Conservation (phyloP, 2,329 filamentous ascomycete genomes). For the Epichloe sibirici region DNA sequence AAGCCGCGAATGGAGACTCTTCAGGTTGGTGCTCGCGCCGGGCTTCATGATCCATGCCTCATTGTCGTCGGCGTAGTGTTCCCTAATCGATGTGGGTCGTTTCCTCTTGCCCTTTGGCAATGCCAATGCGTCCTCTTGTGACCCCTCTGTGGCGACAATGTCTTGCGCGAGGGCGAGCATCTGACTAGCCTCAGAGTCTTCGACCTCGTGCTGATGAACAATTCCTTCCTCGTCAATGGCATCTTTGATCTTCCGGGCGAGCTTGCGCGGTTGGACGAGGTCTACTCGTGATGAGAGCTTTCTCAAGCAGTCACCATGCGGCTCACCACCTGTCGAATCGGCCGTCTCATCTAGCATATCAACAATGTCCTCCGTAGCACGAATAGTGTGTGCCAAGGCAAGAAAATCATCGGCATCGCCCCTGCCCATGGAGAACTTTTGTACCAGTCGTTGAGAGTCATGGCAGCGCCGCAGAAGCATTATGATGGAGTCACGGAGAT, state of each 20-base stretch:
- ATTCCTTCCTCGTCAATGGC: slow-evolving; percentile 91
- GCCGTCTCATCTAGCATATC: slow-evolving; percentile 26
- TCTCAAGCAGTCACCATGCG: slow-evolving; percentile 24
- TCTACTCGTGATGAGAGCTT: slow-evolving; percentile 45
- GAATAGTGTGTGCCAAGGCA: slow-evolving; percentile 68
- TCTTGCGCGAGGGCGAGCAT: slow-evolving; percentile 64
- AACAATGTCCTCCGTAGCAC: slow-evolving; percentile 56
- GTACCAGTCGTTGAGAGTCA: slow-evolving; percentile 80
- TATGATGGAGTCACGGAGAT: slow-evolving; percentile 58
- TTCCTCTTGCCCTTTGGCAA: slow-evolving; percentile 44
- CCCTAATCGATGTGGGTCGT: slow-evolving; percentile 34
- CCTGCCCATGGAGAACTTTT: slow-evolving; percentile 85
- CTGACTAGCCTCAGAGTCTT: slow-evolving; percentile 58
- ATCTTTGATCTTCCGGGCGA: slow-evolving; percentile 58
- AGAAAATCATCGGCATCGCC: slow-evolving; percentile 89
- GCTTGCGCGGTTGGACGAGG: slow-evolving; percentile 51
- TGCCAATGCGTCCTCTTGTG: slow-evolving; percentile 39
- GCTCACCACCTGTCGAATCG: slow-evolving; percentile 4
- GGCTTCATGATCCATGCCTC: slow-evolving; percentile 55
- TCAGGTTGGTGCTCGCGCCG: slow-evolving; percentile 53
- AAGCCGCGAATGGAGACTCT: slow-evolving; percentile 56
- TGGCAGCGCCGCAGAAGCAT: slow-evolving; percentile 60
- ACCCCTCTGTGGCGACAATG: slow-evolving; percentile 54
- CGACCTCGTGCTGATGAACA: slow-evolving; percentile 63
- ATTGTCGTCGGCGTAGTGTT: slow-evolving; percentile 47